These are phyloP conservation scores for Nannochloris sp. DNA, from an alignment of 139 green algal species.

Conservation along the genomic window DNA sequence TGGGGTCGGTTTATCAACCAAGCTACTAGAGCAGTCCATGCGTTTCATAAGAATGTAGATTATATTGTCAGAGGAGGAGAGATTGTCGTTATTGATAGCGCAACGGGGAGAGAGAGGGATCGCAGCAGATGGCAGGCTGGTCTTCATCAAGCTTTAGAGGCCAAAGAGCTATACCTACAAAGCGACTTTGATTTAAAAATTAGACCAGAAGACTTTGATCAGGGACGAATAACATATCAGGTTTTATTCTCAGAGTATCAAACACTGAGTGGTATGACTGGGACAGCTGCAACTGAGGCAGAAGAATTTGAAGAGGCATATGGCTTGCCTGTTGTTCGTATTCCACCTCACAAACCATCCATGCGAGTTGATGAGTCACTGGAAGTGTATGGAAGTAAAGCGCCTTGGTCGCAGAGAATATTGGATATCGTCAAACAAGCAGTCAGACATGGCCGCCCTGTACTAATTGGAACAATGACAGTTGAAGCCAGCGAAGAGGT, in stretches of 20 bases:
- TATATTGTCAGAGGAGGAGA: constrained; percentile 52
- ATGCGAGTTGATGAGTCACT: constrained; percentile 46
- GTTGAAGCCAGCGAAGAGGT: constrained; percentile 51
- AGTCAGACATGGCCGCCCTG: constrained; percentile 40
- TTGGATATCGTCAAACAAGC: constrained; percentile 14
- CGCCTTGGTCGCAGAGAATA: constrained; percentile 5
- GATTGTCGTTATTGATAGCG: constrained; percentile 55
- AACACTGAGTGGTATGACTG: constrained; percentile 68
- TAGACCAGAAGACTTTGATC: constrained; percentile 15
- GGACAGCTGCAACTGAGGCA: constrained; percentile 33
- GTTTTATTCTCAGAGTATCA: constrained; percentile 56
- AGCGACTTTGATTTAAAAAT: constrained; percentile 33
- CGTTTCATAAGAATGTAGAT: constrained; percentile 41
- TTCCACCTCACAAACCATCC: constrained; percentile 73
- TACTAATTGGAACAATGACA: constrained; percentile 83
- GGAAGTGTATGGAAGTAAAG: constrained; percentile 41
- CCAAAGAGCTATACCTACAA: constrained; percentile 33
- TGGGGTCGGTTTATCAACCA: constrained; percentile 48
- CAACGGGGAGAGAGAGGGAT: constrained; percentile 33
- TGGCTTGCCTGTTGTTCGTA: constrained; percentile 47
- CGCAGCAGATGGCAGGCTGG: constrained; percentile 44
- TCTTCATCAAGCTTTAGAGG: constrained; percentile 71
- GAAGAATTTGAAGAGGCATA: constrained; percentile 54
- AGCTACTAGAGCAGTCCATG: constrained; percentile 40
- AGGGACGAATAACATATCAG: constrained; percentile 55